Conservation (phyloP, 345 rosid species). For the Erysimum cheiranthoides region DNA sequence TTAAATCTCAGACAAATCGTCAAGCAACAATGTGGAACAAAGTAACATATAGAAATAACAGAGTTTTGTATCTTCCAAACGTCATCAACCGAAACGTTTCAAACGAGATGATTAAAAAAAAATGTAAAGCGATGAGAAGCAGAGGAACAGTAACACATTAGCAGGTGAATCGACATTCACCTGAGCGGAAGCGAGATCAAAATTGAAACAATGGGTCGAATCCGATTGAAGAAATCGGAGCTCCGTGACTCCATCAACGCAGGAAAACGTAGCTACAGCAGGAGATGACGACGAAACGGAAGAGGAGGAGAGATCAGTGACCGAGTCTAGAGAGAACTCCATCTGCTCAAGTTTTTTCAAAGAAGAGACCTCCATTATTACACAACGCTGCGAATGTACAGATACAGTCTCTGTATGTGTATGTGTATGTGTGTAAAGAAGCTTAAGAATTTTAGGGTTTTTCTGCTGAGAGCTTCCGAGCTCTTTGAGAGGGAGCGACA, state of each 20-base stretch:
- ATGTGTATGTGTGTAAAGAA: not conserved
- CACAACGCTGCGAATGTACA: slow-evolving; percentile 13
- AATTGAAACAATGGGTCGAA: slow-evolving; percentile 42
- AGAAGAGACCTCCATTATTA: slow-evolving; percentile 48
- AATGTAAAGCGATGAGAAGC: not conserved
- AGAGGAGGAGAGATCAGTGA: slow-evolving; percentile 63
- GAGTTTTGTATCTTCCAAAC: not conserved
- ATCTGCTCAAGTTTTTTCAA: slow-evolving; percentile 45
- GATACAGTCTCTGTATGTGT: not conserved
- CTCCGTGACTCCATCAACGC: slow-evolving; percentile 57
- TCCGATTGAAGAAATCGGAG: slow-evolving; percentile 62
- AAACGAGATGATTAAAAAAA: not conserved
- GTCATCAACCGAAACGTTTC: slow-evolving; percentile 26
- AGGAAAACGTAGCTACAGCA: slow-evolving; percentile 61
- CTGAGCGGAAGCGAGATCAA: slow-evolving; percentile 61
- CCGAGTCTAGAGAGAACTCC: slow-evolving; percentile 64
- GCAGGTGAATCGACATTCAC: slow-evolving; percentile 45
- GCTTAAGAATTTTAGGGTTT: slow-evolving; percentile 52
- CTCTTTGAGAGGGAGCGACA: slow-evolving; percentile 18
- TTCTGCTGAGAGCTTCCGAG: slow-evolving; percentile 26
- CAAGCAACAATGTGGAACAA: slow-evolving; percentile 30
- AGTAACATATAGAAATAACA: not conserved
- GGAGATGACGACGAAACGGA: slow-evolving; percentile 52
- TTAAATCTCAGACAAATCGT: slow-evolving; percentile 3
- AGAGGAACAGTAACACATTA: slow-evolving; percentile 2